Base-by-base conservation (phyloP, 768 basidiomycete species). In the Termitomyces sp. region DNA sequence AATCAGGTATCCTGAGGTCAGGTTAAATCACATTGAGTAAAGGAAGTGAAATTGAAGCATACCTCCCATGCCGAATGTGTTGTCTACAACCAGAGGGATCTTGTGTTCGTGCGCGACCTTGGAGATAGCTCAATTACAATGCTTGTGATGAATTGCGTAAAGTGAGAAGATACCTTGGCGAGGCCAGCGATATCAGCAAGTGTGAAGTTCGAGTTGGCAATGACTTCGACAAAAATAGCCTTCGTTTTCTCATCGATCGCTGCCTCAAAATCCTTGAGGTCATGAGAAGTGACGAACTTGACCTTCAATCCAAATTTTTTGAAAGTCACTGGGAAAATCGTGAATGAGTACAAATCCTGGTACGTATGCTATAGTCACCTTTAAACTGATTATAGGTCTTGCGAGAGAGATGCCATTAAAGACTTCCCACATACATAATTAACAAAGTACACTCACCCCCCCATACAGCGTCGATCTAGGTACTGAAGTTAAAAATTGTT, bases 231-330 rank as follows among this genome's bases (percentile, higher is more conserved):
- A 65, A 76, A 90, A 47, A 90, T 78, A 0, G 83, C 88, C 63
- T 88, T 91, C 15, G 90, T 93, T 36, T 85, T 85, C 16, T 82
- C 82, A 59, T 92, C 88, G 60, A 92, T 90, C 7, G 80, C 87
- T 1, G 76, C 78, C 0, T 70, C 80, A 63, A 88, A 88, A 0
- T 73, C 83, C 38, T 75, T 79, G 0, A 87, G 82, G 23, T 79
- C 74, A 48, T 77, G 73, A 9, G 77, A 77, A 0, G 75, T 68
- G 50, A 91, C 84, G 65, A 85, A 91, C 64, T 84, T 84, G 32
- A 81, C 77, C 16, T 68, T 70, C 55, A 91, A 87, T 15, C 81
- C 85, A 59, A 79, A 87, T 48, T 84, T 81, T 68, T 85, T 85
- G 67, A 89, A 78, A 36, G 82, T 80, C 4, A 88, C 86, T 74